Base-by-base conservation (phyloP, 208 protist genomes). In the Crithidia mellificae region DNA sequence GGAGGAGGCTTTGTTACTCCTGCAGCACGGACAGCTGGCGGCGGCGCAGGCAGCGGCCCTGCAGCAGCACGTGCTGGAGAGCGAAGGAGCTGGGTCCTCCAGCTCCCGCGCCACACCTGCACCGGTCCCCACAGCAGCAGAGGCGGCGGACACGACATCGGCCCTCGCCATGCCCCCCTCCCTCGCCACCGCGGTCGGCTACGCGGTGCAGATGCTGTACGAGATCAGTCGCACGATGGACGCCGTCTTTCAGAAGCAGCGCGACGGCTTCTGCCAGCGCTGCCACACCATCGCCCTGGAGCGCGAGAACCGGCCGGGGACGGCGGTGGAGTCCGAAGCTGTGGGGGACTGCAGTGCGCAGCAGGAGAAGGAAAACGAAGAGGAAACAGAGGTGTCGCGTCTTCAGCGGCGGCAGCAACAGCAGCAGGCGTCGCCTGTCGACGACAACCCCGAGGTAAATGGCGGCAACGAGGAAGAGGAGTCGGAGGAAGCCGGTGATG, bases 151-250 rank as follows among this genome's bases (percentile, higher is more conserved):
- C 7, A n/a, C 36, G 7, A 0, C 25, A 36, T 12, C 36, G 36
- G 14, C 51, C 17, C 41, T 14, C 52, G 22, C 50, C 39, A 34
- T 64, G 38, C 14, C 1, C 19, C 29, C 68, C 22, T 52, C 52
- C 19, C 20, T 44, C 27, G 47, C 39, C 34, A 32, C 63, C 17
- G 56, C 68, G n/a, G 44, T 72, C 41, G 75, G 61, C 20, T 83
- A 83, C 68, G 30, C 30, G 8, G 41, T 65, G 11, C 47, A 74
- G n/a, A 12, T 71, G 3, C 51, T 78, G 49, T 53, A 63, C 24
- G 78, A 84, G 39, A 15, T 81, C 2, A 54, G 68, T n/a, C 67
- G 63, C 29, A 75, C 46, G 15, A 30, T 84, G 53, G 66, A 68
- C 38, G 47, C 39, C 43, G 43, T 73, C 36, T 41, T 78, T 6